Evolutionary conservation across 2,329 filamentous ascomycete species (phyloP).

Genomic region (Sporothrix euskadiensis): DNA sequence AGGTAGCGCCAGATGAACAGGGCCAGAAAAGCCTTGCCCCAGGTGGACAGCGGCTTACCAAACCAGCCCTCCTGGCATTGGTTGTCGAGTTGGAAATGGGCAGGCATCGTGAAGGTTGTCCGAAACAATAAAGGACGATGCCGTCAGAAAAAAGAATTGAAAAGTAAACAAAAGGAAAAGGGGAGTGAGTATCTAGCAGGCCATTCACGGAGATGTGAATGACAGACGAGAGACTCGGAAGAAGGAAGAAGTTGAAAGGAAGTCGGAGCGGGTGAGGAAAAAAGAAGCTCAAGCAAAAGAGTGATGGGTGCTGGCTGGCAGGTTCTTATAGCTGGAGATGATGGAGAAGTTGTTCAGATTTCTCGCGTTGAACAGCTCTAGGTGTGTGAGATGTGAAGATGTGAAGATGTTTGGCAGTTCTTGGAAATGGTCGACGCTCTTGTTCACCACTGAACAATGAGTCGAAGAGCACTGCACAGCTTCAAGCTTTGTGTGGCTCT

Average conservation of each 20-base stretch:
- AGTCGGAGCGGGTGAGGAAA: neutral
- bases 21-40: constrained; percentile 36
- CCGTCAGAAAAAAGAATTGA: neutral
- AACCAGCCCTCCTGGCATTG: neutral
- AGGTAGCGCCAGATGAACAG: constrained; percentile 50
- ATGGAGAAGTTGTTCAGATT: neutral
- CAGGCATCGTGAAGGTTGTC: neutral
- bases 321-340: neutral
- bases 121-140: neutral
- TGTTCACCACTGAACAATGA: no score
- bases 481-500: no score
- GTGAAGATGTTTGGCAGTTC: no score
- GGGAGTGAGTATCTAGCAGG: neutral
- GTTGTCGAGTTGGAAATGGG: neutral
- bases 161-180: neutral
- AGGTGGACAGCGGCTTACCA: neutral
- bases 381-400: no score
- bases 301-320: neutral
- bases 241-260: neutral
- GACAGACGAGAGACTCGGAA: neutral
- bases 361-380: no score
- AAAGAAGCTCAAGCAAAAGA: neutral
- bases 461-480: no score
- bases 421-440: no score
- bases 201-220: neutral